phyloP scores from a whole-genome alignment of 805 yeast species.

The Candida berthetii region DNA sequence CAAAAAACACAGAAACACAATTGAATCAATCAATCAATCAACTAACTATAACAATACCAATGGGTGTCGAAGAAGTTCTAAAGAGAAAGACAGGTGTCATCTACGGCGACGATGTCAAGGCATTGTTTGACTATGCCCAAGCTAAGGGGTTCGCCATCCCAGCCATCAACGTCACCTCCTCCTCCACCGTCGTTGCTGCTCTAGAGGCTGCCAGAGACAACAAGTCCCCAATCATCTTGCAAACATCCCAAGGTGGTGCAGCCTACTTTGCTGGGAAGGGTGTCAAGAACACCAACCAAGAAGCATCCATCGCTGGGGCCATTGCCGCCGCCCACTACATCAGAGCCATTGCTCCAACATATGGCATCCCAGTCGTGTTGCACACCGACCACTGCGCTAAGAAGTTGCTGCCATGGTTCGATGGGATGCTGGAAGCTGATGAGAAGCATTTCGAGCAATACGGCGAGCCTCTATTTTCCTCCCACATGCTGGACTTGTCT shows the following conservation, averaged over 20 bases:
- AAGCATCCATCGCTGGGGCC: constrained; percentile 91
- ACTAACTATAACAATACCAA: constrained; percentile 25
- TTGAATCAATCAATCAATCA: not conserved
- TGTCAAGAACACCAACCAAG: constrained; percentile 87
- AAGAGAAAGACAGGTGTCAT: constrained; percentile 95
- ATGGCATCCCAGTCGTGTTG: constrained; percentile 93
- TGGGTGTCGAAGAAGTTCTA: constrained; percentile 72
- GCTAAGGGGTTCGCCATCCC: constrained; percentile 94
- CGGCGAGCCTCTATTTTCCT: constrained; percentile 96
- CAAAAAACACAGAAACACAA: too few relatives aligned
- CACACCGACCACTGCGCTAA: constrained; percentile 99
- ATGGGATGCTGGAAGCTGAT: constrained; percentile 96
- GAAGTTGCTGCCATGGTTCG: constrained; percentile 97
- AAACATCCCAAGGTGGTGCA: constrained; percentile 98
- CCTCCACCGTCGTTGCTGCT: constrained; percentile 95
- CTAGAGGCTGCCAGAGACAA: constrained; percentile 95
- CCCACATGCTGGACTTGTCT: constrained; percentile 97
- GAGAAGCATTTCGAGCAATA: constrained; percentile 81
- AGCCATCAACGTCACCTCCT: constrained; percentile 96
- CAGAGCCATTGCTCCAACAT: constrained; percentile 92
- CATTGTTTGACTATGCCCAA: constrained; percentile 87
- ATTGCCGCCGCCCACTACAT: constrained; percentile 98
- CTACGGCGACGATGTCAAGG: constrained; percentile 92
- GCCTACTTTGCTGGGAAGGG: constrained; percentile 99
- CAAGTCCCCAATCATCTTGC: constrained; percentile 92